A percentile compares a stretch with the other conserved stretches of the same genome.
phyloP scores from a whole-genome alignment of 306 rosid species.

The Aeschynomene evenia region DNA sequence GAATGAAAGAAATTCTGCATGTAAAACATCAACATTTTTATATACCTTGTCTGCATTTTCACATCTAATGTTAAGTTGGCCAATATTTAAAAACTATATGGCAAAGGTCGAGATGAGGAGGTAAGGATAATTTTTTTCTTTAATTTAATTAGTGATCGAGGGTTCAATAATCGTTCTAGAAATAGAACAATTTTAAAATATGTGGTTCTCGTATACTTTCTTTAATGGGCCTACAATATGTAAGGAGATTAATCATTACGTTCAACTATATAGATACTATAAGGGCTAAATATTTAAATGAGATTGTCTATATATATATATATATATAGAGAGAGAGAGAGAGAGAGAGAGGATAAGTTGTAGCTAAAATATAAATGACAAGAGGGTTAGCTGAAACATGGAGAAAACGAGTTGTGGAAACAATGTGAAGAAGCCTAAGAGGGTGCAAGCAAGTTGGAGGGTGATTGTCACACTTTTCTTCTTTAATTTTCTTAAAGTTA shows the following conservation, averaged over 20 bases:
- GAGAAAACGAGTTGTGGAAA: not conserved
- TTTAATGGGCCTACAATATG: too few species aligned
- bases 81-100: not conserved
- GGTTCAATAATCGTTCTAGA: too few species aligned
- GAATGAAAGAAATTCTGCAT: not conserved
- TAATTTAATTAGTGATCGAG: too few species aligned
- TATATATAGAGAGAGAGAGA: too few species aligned
- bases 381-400: not conserved
- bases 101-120: too few species aligned
- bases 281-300: too few species aligned
- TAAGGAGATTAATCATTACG: too few species aligned
- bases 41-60: not conserved
- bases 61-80: not conserved
- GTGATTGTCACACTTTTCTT: not conserved
- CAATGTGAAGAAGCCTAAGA: not conserved
- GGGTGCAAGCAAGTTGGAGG: slow-evolving; percentile 8
- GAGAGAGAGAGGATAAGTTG: not conserved
- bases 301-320: too few species aligned
- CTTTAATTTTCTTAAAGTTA: not conserved
- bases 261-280: too few species aligned
- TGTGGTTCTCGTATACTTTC: too few species aligned
- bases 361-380: not conserved
- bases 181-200: too few species aligned
- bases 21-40: not conserved
- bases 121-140: too few species aligned